phyloP scores from a whole-genome alignment of 345 rosid genomes.

The Isatis tinctoria region DNA sequence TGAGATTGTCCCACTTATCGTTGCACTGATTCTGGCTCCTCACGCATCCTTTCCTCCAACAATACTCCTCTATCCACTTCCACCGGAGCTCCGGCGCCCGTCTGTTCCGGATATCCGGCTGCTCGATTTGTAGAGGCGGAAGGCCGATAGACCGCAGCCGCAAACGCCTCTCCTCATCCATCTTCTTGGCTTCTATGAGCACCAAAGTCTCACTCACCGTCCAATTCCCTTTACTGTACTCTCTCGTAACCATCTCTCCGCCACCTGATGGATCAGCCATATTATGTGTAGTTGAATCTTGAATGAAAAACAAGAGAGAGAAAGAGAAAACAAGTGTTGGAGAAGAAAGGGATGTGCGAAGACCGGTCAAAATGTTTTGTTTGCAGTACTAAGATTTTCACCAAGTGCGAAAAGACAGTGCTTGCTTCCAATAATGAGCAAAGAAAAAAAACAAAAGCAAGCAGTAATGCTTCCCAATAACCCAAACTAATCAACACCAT shows the following conservation, averaged over 20 bases:
- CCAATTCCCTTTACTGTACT: constrained; percentile 82
- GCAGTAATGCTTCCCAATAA: neutral
- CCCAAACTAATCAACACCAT: neutral
- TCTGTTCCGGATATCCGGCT: constrained; percentile 19
- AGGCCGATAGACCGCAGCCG: constrained; percentile 27
- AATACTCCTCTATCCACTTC: constrained; percentile 90
- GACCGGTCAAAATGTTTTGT: constrained; percentile 22
- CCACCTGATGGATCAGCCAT: constrained; percentile 42
- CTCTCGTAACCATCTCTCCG: constrained; percentile 37
- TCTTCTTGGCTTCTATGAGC: constrained; percentile 62
- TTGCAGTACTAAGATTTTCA: constrained; percentile 2
- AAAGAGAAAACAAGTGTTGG: neutral
- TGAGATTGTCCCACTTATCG: constrained; percentile 89
- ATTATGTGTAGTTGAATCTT: neutral
- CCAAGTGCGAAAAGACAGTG: constrained; percentile 21
- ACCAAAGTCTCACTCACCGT: constrained; percentile 65
- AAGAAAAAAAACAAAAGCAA: neutral
- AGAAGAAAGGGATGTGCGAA: neutral
- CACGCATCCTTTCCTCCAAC: constrained; percentile 54
- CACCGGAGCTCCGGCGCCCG: constrained; percentile 58
- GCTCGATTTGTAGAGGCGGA: neutral
- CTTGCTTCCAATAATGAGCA: neutral
- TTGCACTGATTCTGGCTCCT: constrained; percentile 89
- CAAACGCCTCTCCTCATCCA: constrained; percentile 69
- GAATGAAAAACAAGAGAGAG: neutral